A percentile compares a stretch with the other conserved stretches of the same genome.
phyloP scores from a whole-genome alignment of 202 grass and related monocot species.

The Brachypodium distachyon region DNA sequence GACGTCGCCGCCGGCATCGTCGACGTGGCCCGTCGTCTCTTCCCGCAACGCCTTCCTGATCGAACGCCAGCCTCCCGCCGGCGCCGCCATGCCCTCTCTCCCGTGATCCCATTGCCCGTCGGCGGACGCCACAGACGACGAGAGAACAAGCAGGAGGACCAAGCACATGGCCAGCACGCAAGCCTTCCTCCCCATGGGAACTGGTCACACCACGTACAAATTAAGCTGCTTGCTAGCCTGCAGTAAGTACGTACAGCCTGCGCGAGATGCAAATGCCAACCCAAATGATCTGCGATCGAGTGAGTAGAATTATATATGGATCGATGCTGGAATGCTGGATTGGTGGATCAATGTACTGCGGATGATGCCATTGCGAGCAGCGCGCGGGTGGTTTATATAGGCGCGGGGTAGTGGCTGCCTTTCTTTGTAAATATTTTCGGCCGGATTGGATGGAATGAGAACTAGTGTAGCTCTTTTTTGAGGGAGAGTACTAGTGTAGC shows the following conservation, averaged over 20 bases:
- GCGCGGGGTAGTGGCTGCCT: too few species aligned
- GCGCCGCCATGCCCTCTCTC: neutral
- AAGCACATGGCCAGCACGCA: neutral
- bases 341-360: too few species aligned
- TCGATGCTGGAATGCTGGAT: neutral
- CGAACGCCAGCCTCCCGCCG: neutral
- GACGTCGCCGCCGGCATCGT: neutral
- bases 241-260: too few species aligned
- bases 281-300: neutral
- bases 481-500: neutral
- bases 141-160: constrained; percentile 16
- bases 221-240: too few species aligned
- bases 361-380: neutral
- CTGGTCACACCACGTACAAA: too few species aligned
- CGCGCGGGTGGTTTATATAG: constrained; percentile 20
- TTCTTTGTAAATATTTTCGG: too few species aligned
- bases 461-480: too few species aligned
- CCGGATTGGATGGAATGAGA: too few species aligned
- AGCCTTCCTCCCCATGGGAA: constrained; percentile 29
- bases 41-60: neutral
- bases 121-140: neutral
- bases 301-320: neutral
- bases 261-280: neutral
- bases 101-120: neutral
- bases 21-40: neutral